Base-by-base conservation (phyloP, 345 rosid genomes). In the Melaleuca alternifolia region DNA sequence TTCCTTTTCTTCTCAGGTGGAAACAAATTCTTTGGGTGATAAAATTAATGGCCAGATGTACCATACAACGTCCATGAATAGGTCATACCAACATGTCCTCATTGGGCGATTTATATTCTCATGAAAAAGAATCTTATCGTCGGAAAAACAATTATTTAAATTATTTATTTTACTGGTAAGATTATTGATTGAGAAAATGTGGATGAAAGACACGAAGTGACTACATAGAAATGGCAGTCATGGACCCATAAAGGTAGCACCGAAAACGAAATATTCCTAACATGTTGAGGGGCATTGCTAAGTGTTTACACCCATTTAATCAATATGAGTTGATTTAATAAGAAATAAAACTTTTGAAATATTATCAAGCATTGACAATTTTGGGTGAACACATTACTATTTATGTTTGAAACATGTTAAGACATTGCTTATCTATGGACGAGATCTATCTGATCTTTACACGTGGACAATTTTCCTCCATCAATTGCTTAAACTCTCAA, bases 381-480 rank as follows among this genome's bases (percentile, higher is more conserved):
- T 33, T 71, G 79, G 5, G 37, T 9, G 6, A 12, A 16, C 4
- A 6, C 41, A 41, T 41, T 2, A n/a, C 12, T n/a, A 30, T 59
- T 33, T 13, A 59, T n/a, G 33, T 13, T 59, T 11, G 30, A 59
- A 59, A 33, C 14, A n/a, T 28, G 13, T 33, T 9, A 1, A 5
- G 10, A 7, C 10, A 20, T 54, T 24, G 1, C 9, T 20, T 6
- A 3, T 54, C 8, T 20, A 54, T 3, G 24, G 10, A 54, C 10
- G 8, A 41, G 41, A 41, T 41, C 41, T 41, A 41, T 41, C 2
- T 41, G 41, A 2, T 41, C 41, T 41, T 41, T 41, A 41, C 41
- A 41, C 4, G 41, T 4, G 41, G 2, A 41, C 4, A 4, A 3
- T 9, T 6, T 10, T 4, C 1, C 2, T 54, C 0, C 5, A 54